Conservation (phyloP, 345 rosid species). For the Acer negundo region DNA sequence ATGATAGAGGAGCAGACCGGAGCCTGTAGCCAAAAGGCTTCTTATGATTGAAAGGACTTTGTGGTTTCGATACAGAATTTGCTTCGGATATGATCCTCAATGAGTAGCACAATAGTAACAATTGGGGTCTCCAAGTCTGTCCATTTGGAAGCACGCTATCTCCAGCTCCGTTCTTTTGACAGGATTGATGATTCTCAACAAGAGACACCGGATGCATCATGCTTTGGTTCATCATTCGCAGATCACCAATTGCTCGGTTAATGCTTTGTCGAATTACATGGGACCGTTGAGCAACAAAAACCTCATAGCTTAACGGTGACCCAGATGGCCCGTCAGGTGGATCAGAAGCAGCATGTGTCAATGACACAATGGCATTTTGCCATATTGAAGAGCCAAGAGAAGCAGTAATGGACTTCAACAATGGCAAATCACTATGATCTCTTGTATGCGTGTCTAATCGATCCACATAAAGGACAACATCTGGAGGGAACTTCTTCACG, state of each 20-base stretch:
- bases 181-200: constrained; percentile 55
- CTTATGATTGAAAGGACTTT: constrained; percentile 27
- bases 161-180: constrained; percentile 27
- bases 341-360: constrained; percentile 67
- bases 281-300: constrained; percentile 48
- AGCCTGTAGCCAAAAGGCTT: constrained; percentile 33
- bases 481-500: constrained; percentile 56
- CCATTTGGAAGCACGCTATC: constrained; percentile 43
- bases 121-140: constrained; percentile 55
- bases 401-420: constrained; percentile 46
- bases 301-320: constrained; percentile 47
- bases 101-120: constrained; percentile 60
- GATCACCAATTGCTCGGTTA: constrained; percentile 52
- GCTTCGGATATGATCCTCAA: constrained; percentile 54
- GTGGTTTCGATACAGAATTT: constrained; percentile 28
- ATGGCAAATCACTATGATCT: constrained; percentile 43
- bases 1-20: constrained; percentile 38
- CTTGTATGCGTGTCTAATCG: constrained; percentile 52
- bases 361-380: constrained; percentile 55
- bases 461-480: constrained; percentile 71
- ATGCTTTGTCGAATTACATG: constrained; percentile 47
- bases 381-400: constrained; percentile 63
- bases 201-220: constrained; percentile 53
- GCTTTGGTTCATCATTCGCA: constrained; percentile 37
- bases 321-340: constrained; percentile 53